These are phyloP conservation scores for Moesziomyces sp. DNA, from an alignment of 1,284 basidiomycete species.

Conservation along the genomic window DNA sequence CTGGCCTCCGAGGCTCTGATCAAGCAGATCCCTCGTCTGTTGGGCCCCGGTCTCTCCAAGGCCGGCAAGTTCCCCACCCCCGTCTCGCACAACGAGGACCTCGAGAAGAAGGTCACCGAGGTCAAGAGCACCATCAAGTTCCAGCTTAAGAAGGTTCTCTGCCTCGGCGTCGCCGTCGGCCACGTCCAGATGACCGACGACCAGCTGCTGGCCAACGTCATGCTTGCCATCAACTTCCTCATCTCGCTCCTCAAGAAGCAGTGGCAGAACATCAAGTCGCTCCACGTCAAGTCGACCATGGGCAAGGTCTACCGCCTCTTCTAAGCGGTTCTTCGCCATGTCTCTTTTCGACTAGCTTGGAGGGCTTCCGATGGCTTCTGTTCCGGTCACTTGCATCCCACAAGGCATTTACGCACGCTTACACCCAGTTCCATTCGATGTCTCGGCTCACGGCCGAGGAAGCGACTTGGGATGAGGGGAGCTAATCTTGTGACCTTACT, in stretches of 20 bases:
- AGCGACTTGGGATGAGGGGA: constrained; percentile 53
- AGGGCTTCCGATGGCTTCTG: constrained; percentile 11
- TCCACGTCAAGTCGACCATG: constrained; percentile 99
- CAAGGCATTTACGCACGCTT: constrained; percentile 59
- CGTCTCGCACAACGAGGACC: constrained; percentile 91
- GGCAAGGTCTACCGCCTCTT: constrained; percentile 95
- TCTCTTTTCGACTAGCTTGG: neutral
- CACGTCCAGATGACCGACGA: constrained; percentile 98
- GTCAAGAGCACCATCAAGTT: constrained; percentile 91
- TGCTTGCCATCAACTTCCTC: constrained; percentile 99
- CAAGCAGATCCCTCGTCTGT: constrained; percentile 99
- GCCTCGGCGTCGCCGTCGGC: constrained; percentile 97
- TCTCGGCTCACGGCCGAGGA: neutral
- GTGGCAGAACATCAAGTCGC: constrained; percentile 99
- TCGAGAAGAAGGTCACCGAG: constrained; percentile 90
- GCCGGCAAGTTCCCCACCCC: constrained; percentile 98
- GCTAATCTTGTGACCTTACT: constrained; percentile 49
- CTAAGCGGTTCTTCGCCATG: constrained; percentile 71
- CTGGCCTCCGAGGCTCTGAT: constrained; percentile 96
- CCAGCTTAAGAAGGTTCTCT: constrained; percentile 91
- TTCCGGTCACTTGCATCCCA: constrained; percentile 33
- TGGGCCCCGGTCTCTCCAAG: constrained; percentile 99
- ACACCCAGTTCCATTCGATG: constrained; percentile 54
- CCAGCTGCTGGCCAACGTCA: constrained; percentile 95
- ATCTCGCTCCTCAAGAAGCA: constrained; percentile 99